Evolutionary conservation across 164 flowering plant species (phyloP).

Genomic region (Piper betle): DNA sequence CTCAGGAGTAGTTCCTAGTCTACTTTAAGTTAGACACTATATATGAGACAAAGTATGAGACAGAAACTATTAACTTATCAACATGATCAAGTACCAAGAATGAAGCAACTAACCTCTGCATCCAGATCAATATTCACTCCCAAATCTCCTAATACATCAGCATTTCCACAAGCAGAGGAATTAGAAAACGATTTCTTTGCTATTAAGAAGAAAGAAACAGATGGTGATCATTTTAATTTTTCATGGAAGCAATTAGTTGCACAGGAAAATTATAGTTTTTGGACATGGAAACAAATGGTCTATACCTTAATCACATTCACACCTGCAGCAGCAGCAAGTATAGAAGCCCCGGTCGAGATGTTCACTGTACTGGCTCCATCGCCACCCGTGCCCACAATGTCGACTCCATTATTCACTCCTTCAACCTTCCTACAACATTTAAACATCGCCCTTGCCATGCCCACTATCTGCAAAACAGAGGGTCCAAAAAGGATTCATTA

Average conservation of each 20-base stretch:
- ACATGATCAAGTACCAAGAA: not conserved
- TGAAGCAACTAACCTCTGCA: conserved; percentile 53
- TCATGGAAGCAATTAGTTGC: not conserved
- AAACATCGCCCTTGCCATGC: conserved; percentile 86
- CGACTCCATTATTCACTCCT: conserved; percentile 65
- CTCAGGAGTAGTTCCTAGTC: too few relatives aligned
- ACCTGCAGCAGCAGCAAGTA: conserved; percentile 90
- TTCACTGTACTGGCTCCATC: conserved; percentile 98
- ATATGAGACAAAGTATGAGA: not conserved
- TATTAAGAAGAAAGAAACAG: conserved; percentile 3
- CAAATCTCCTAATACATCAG: conserved; percentile 79
- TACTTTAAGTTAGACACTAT: too few relatives aligned
- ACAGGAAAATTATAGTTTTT: not conserved
- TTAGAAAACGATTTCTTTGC: conserved; percentile 93
- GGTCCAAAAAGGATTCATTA: not conserved
- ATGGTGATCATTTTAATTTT: not conserved
- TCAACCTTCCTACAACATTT: conserved; percentile 61
- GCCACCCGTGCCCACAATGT: conserved; percentile 98
- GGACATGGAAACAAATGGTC: not conserved
- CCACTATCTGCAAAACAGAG: conserved; percentile 45
- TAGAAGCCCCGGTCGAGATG: conserved; percentile 90
- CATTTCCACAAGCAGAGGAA: conserved; percentile 98
- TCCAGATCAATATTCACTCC: conserved; percentile 68
- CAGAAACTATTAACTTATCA: not conserved
- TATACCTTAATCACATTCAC: conserved; percentile 89